These are phyloP conservation scores for Lithohypha guttulata DNA, from an alignment of 2,329 filamentous ascomycete genomes.

Conservation along the genomic window DNA sequence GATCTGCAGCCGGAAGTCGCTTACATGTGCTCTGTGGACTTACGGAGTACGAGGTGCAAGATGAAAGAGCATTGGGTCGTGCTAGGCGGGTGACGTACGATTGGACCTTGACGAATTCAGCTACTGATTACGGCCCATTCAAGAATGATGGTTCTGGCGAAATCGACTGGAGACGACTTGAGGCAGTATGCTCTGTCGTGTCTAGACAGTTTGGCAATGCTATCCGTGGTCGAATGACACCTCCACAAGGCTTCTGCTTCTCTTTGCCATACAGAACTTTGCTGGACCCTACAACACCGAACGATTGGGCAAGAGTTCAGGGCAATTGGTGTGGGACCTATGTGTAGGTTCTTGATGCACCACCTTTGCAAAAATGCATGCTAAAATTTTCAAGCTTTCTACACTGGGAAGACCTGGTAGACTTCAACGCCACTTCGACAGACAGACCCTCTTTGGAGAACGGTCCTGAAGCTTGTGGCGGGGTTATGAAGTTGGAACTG, in stretches of 20 bases:
- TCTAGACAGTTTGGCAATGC: constrained; percentile 16
- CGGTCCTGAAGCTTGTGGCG: constrained; percentile 20
- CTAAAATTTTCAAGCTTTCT: too few species aligned
- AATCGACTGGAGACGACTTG: constrained; percentile 20
- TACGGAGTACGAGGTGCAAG: constrained; percentile 15
- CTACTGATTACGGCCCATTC: constrained; percentile 21
- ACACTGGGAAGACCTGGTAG: constrained; percentile 18
- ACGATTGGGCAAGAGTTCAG: constrained; percentile 20
- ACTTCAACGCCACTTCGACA: constrained; percentile 13
- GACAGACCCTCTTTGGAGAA: constrained; percentile 16
- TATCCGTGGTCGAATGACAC: constrained; percentile 12
- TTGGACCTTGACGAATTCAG: constrained; percentile 13
- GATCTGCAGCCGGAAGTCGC: constrained; percentile 15
- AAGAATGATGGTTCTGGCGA: constrained; percentile 17
- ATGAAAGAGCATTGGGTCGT: constrained; percentile 12
- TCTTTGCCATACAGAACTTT: constrained; percentile 20
- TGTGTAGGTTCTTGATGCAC: constrained; percentile 3
- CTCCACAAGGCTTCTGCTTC: constrained; percentile 20
- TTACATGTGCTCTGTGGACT: constrained; percentile 21
- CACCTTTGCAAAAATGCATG: too few species aligned
- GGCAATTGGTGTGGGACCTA: constrained; percentile 21
- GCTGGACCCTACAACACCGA: constrained; percentile 12
- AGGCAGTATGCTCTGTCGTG: constrained; percentile 17
- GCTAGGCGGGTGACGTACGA: constrained; percentile 20
- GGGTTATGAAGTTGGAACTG: constrained; percentile 20